phyloP scores from a whole-genome alignment of 208 protist species.

The Acanthamoeba castellanii region DNA sequence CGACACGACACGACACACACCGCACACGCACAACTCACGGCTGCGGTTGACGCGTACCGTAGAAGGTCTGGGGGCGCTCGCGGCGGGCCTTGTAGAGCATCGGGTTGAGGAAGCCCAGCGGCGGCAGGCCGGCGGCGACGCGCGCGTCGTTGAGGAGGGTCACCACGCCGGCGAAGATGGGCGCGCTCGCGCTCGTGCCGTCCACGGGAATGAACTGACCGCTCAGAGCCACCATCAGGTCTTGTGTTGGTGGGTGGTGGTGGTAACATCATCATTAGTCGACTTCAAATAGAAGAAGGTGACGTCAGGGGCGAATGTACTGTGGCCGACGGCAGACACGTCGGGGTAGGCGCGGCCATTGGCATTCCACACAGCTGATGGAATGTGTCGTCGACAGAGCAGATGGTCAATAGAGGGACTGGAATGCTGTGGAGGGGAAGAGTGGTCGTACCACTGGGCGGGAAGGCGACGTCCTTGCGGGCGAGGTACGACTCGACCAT shows the following conservation, averaged over 20 bases:
- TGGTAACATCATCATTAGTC: neutral
- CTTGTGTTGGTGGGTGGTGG: neutral
- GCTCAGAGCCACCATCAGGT: slow-evolving; percentile 73
- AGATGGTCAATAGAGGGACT: neutral
- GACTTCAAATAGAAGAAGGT: neutral
- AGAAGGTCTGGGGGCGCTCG: slow-evolving; percentile 47
- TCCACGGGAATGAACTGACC: slow-evolving; percentile 51
- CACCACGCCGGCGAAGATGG: slow-evolving; percentile 79
- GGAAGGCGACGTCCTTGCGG: slow-evolving; percentile 51
- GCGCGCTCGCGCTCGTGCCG: slow-evolving; percentile 78
- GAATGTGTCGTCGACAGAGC: neutral
- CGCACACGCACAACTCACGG: neutral
- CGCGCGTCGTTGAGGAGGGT: slow-evolving; percentile 73
- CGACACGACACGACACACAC: neutral
- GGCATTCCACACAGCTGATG: slow-evolving; percentile 59
- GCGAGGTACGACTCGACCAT: slow-evolving; percentile 64
- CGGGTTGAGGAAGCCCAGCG: slow-evolving; percentile 58
- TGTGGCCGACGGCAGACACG: slow-evolving; percentile 67
- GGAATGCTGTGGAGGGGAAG: neutral
- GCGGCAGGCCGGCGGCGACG: slow-evolving; percentile 21
- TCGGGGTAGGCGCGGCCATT: slow-evolving; percentile 82
- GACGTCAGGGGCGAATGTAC: neutral
- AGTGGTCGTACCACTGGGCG: neutral
- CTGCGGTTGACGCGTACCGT: neutral
- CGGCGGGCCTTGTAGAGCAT: slow-evolving; percentile 48